These are phyloP conservation scores for Diddensiella transvaalensis DNA, from an alignment of 805 yeast species.

Conservation along the genomic window DNA sequence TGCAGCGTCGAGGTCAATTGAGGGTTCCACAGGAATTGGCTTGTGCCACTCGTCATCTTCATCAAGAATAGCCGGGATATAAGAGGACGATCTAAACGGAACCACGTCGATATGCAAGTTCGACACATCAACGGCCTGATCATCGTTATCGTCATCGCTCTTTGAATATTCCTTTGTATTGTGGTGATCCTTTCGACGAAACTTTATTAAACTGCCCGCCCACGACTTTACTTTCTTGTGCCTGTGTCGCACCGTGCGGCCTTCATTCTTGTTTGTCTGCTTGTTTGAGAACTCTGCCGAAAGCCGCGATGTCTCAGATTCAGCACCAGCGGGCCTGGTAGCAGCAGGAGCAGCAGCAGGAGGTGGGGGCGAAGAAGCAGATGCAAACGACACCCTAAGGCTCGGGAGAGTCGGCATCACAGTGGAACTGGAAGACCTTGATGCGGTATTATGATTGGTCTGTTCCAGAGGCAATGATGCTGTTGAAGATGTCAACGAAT, in stretches of 20 bases:
- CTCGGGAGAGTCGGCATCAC: constrained; percentile 1
- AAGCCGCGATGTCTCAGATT: too few species aligned
- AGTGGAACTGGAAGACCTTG: constrained; percentile 6
- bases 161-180: not conserved
- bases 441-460: not conserved
- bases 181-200: constrained; percentile 16
- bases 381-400: constrained; percentile 15
- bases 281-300: not conserved
- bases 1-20: constrained; percentile 55
- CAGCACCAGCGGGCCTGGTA: not conserved
- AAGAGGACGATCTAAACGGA: constrained; percentile 19
- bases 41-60: constrained; percentile 3
- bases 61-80: not conserved
- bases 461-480: constrained; percentile 13
- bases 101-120: constrained; percentile 18
- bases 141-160: constrained; percentile 5
- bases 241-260: constrained; percentile 19
- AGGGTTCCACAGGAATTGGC: constrained; percentile 38
- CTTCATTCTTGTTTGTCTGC: not conserved
- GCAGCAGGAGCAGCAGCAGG: constrained; percentile 5
- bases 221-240: constrained; percentile 39
- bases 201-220: constrained; percentile 35
- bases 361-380: not conserved
- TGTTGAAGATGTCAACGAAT: constrained; percentile 12
- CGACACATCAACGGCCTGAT: not conserved